Evolutionary conservation across 176 grass and related monocot species (phyloP).

Genomic region (Chrysopogon serrulatus): DNA sequence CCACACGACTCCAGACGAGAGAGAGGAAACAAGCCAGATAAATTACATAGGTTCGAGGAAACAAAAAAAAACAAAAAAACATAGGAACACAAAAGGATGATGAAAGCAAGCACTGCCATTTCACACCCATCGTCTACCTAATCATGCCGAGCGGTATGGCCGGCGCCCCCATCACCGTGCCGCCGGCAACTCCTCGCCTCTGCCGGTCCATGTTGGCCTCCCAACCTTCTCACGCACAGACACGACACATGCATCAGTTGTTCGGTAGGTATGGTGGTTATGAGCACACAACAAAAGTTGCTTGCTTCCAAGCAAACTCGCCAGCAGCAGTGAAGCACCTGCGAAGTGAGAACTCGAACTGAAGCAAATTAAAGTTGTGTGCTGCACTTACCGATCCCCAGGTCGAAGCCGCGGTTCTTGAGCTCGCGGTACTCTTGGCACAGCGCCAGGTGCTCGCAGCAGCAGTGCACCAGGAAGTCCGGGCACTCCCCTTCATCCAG

Average conservation of each 20-base stretch:
- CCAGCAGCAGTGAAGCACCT: not conserved
- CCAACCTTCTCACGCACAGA: slow-evolving; percentile 49
- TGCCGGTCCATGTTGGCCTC: slow-evolving; percentile 70
- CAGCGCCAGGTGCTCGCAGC: slow-evolving; percentile 77
- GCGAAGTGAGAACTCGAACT: not conserved
- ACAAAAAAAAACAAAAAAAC: too few species aligned
- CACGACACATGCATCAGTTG: not conserved
- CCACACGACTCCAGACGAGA: not conserved
- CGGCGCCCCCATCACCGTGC: slow-evolving; percentile 61
- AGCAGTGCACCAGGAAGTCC: slow-evolving; percentile 79
- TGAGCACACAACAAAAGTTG: not conserved
- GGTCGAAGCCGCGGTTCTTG: slow-evolving; percentile 78
- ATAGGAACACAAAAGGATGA: not conserved
- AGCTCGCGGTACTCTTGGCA: slow-evolving; percentile 92
- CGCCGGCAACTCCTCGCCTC: slow-evolving; percentile 44
- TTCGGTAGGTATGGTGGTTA: not conserved
- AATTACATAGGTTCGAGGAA: not conserved
- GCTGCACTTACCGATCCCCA: slow-evolving; percentile 70
- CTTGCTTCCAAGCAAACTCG: not conserved
- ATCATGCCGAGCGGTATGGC: slow-evolving; percentile 68
- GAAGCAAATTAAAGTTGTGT: not conserved
- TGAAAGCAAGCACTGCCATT: not conserved
- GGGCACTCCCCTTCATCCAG: slow-evolving; percentile 62
- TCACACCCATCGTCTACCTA: slow-evolving; percentile 38
- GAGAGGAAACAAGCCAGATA: not conserved